These are phyloP conservation scores for Puya raimondii DNA, from an alignment of 176 grass and related monocot genomes.

Conservation along the genomic window DNA sequence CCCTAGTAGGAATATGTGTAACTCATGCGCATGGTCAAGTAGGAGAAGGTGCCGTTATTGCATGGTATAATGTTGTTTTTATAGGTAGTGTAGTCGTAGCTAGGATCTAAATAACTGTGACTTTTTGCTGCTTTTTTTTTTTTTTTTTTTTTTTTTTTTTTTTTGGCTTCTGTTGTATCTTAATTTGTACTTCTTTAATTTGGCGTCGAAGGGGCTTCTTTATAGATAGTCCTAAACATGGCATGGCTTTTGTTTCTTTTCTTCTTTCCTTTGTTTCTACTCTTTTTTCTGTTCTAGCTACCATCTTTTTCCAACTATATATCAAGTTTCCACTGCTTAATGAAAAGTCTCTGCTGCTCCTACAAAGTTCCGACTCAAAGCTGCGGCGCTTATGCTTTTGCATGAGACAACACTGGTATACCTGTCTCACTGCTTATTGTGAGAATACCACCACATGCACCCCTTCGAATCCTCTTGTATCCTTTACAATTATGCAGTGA, in stretches of 20 bases:
- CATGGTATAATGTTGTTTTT: too few species aligned
- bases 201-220: not conserved
- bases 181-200: slow-evolving; percentile 12
- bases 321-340: not conserved
- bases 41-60: too few species aligned
- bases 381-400: not conserved
- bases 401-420: slow-evolving; percentile 18
- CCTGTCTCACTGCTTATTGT: slow-evolving; percentile 20
- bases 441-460: slow-evolving; percentile 13
- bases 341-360: not conserved
- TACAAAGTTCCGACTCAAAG: slow-evolving; percentile 26
- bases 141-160: slow-evolving; percentile 51
- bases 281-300: not conserved
- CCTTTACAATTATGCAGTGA: slow-evolving; percentile 12
- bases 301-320: not conserved
- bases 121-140: slow-evolving; percentile 10
- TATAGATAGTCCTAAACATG: not conserved
- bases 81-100: too few species aligned
- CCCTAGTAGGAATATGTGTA: too few species aligned
- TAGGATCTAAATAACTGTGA: not conserved
- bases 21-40: too few species aligned
- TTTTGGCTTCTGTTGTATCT: slow-evolving; percentile 23
- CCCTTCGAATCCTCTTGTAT: not conserved
- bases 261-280: not conserved
- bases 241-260: not conserved